Percentiles rank a stretch among this genome's conserved stretches.
phyloP scores from a whole-genome alignment of 1,284 basidiomycete species.

The Phlebopus sp. region DNA sequence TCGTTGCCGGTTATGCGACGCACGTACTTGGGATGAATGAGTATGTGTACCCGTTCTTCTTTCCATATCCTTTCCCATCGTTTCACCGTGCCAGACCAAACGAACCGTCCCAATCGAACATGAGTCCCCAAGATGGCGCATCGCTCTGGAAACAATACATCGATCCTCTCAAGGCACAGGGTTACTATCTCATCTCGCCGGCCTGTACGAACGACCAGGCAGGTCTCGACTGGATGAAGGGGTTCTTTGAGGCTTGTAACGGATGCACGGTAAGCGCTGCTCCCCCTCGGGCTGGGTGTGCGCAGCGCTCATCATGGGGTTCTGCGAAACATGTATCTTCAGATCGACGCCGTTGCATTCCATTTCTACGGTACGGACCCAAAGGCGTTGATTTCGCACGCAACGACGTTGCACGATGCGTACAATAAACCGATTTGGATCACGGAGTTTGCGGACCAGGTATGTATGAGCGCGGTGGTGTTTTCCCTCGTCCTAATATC shows the following conservation, averaged over 20 bases:
- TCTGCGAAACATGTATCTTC: conserved; percentile 7
- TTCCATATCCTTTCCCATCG: conserved; percentile 2
- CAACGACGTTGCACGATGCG: conserved; percentile 49
- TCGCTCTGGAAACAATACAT: conserved; percentile 65
- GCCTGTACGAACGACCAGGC: conserved; percentile 65
- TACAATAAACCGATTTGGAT: conserved; percentile 57
- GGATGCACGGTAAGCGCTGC: conserved; percentile 48
- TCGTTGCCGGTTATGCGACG: conserved; percentile 40
- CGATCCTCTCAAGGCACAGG: conserved; percentile 54
- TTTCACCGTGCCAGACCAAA: conserved; percentile 43
- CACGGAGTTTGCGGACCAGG: conserved; percentile 71
- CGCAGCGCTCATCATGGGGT: conserved; percentile 1
- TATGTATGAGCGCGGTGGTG: no score
- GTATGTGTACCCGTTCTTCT: conserved; percentile 31
- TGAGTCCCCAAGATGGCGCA: conserved; percentile 53
- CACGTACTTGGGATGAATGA: conserved; percentile 58
- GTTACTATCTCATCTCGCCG: conserved; percentile 65
- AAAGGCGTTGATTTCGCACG: conserved; percentile 49
- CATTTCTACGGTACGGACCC: conserved; percentile 65
- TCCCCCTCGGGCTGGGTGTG: neutral
- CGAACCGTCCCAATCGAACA: conserved; percentile 56
- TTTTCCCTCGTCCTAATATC: no score
- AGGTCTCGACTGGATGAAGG: conserved; percentile 59
- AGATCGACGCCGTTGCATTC: conserved; percentile 52
- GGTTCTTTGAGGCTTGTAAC: conserved; percentile 53